Evolutionary conservation across 768 basidiomycete genomes (phyloP), one percentile per base, ranked within the genome.

Genomic region (Leccinum ochraceum): DNA sequence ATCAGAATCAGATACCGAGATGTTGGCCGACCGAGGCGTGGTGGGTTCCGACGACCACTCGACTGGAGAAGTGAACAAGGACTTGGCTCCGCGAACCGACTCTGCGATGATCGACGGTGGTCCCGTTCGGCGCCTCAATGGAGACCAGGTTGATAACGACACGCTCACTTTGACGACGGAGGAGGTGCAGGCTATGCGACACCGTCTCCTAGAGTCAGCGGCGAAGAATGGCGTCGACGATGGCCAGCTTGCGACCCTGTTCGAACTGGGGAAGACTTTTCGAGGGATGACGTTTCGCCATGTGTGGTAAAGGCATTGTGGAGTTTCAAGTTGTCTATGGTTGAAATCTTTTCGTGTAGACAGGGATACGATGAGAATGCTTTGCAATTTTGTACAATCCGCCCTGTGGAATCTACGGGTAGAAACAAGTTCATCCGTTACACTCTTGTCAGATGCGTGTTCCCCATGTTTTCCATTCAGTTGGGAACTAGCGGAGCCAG

Each of bases 221-320:
- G 48, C n/a, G 22, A 60, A 55, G 30, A 57, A 63, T 32, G 60
- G 36, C 22, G 37, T 37, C 10, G 59, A 52, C 5, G 9, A 54
- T 36, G 57, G 59, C 28, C 63, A 58, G 54, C 60, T 71, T 50
- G 58, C 66, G 34, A 52, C 54, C 58, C 30, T 62, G 53, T 73
- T 72, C 32, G 60, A 72, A 28, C 49, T 64, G 5, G 67, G 69
- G 44, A 67, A 61, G 59, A 54, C 57, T 1, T 71, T 59, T 59
- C 58, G 44, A 14, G 71, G 71, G 28, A 65, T 56, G 64, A 10
- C 46, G 4, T 72, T 72, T 58, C 66, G 63, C 9, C 71, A 69
- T 22, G 61, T 66, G 36, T 71, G 71, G 71, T 72, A 37, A 73
- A 55, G 24, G 26, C 2, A 46, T 34, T 37, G 28, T 14, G 14